These are phyloP conservation scores for Chlorella variabilis DNA, from an alignment of 163 green algal species.

Conservation along the genomic window DNA sequence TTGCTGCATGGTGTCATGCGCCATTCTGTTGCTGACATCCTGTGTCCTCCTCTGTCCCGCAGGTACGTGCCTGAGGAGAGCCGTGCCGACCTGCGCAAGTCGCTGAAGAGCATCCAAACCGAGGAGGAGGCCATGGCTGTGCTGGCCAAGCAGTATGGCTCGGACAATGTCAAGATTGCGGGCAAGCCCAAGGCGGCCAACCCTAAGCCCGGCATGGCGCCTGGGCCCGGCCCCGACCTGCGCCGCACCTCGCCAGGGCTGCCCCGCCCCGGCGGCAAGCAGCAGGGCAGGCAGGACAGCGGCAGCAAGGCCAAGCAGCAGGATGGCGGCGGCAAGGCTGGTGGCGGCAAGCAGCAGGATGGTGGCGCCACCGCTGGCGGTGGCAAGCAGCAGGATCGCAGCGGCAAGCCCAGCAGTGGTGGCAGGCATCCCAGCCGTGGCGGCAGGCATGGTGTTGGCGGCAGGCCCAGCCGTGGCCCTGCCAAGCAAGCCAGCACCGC, in stretches of 20 bases:
- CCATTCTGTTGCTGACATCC: too few relatives aligned
- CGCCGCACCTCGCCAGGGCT: background rate
- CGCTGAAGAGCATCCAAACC: conserved; percentile 54
- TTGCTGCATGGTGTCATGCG: background rate
- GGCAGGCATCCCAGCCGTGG: background rate
- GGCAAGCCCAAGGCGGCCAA: background rate
- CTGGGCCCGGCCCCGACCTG: background rate
- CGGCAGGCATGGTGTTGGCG: background rate
- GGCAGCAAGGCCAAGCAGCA: background rate
- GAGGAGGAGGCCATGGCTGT: conserved; percentile 59
- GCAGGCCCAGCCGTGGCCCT: background rate
- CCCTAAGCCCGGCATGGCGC: background rate
- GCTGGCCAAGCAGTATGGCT: conserved; percentile 39
- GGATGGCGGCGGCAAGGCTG: background rate
- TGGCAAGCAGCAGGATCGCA: background rate
- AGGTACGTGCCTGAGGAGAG: conserved; percentile 47
- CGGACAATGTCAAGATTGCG: conserved; percentile 14
- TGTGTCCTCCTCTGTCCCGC: background rate
- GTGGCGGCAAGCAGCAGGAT: background rate
- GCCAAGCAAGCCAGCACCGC: background rate
- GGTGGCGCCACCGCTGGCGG: background rate
- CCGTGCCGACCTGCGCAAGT: conserved; percentile 15
- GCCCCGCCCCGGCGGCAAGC: background rate
- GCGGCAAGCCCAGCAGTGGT: background rate
- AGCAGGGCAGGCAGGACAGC: background rate